Percentiles rank a stretch among this genome's conserved stretches.
Evolutionary conservation across 2,329 filamentous ascomycete genomes (phyloP).

Genomic region (Sporothrix sp.): DNA sequence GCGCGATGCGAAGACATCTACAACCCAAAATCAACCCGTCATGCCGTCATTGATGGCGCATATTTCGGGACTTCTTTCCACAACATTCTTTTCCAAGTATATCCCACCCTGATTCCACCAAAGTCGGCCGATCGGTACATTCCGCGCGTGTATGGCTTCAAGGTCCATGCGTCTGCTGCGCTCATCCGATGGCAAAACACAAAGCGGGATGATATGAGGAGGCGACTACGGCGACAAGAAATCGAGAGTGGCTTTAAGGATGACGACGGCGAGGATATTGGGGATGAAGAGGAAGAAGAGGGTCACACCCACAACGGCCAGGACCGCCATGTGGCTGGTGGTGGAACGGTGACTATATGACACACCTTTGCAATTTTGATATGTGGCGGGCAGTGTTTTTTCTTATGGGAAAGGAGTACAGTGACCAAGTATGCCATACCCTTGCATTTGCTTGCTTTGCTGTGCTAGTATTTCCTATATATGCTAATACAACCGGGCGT

Average conservation of each 20-base stretch:
- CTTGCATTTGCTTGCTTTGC: no score
- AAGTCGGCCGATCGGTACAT: slow-evolving; percentile 83
- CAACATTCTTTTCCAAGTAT: slow-evolving; percentile 98
- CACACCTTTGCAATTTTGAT: no score
- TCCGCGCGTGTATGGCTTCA: slow-evolving; percentile 86
- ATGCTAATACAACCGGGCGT: no score
- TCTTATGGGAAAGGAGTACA: no score
- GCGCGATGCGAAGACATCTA: slow-evolving; percentile 96
- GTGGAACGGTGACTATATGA: neutral
- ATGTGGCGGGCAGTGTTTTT: neutral
- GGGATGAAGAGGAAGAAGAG: slow-evolving; percentile 43
- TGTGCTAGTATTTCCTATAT: no score
- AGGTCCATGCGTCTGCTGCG: slow-evolving; percentile 81
- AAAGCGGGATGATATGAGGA: slow-evolving; percentile 72
- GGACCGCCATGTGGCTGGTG: neutral
- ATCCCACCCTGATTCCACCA: slow-evolving; percentile 75
- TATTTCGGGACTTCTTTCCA: slow-evolving; percentile 98
- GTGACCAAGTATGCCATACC: no score
- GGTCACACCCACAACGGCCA: slow-evolving; percentile 22
- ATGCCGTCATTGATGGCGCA: slow-evolving; percentile 89
- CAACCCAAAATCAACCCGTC: slow-evolving; percentile 94
- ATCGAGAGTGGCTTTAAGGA: slow-evolving; percentile 76
- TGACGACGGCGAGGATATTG: slow-evolving; percentile 48
- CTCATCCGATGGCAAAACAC: slow-evolving; percentile 84
- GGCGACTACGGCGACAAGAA: slow-evolving; percentile 58